Percentiles rank a stretch among this genome's conserved stretches.
These are phyloP conservation scores for Spathaspora sp. DNA, from an alignment of 805 yeast genomes.

Conservation along the genomic window DNA sequence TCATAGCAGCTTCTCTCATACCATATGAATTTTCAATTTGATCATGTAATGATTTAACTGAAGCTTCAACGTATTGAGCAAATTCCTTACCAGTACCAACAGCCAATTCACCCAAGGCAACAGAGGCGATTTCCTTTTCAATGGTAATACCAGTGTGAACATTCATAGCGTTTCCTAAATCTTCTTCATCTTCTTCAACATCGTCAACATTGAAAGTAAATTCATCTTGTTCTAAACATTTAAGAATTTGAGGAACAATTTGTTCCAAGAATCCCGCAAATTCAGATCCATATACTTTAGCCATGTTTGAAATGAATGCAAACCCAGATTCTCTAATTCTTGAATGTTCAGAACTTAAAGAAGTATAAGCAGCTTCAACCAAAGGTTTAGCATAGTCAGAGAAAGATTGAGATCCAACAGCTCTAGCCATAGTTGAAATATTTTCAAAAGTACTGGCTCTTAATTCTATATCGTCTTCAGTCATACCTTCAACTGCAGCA, in stretches of 20 bases:
- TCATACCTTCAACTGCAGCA: constrained; percentile 67
- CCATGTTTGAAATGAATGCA: constrained; percentile 88
- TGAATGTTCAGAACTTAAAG: constrained; percentile 72
- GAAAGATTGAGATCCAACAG: constrained; percentile 90
- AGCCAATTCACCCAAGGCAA: constrained; percentile 85
- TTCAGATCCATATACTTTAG: constrained; percentile 89
- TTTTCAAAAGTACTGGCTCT: constrained; percentile 92
- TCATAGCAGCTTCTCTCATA: constrained; percentile 81
- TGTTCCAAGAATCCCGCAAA: constrained; percentile 81
- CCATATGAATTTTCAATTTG: constrained; percentile 87
- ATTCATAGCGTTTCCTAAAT: constrained; percentile 57
- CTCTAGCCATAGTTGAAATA: constrained; percentile 91
- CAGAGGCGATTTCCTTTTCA: constrained; percentile 94
- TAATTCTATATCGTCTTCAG: constrained; percentile 87
- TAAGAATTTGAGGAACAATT: constrained; percentile 79
- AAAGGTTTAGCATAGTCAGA: constrained; percentile 82
- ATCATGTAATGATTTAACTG: constrained; percentile 59
- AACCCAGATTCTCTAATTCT: constrained; percentile 94
- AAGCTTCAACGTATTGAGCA: constrained; percentile 69
- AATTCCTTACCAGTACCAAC: constrained; percentile 80
- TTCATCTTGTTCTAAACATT: constrained; percentile 84
- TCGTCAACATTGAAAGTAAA: constrained; percentile 59
- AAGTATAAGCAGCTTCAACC: constrained; percentile 80
- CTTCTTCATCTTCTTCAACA: constrained; percentile 46
- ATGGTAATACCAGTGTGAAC: constrained; percentile 93